A percentile compares a stretch with the other conserved stretches of the same genome.
Evolutionary conservation across 495 filamentous ascomycete species (phyloP).

Genomic region (Daldinia decipiens): DNA sequence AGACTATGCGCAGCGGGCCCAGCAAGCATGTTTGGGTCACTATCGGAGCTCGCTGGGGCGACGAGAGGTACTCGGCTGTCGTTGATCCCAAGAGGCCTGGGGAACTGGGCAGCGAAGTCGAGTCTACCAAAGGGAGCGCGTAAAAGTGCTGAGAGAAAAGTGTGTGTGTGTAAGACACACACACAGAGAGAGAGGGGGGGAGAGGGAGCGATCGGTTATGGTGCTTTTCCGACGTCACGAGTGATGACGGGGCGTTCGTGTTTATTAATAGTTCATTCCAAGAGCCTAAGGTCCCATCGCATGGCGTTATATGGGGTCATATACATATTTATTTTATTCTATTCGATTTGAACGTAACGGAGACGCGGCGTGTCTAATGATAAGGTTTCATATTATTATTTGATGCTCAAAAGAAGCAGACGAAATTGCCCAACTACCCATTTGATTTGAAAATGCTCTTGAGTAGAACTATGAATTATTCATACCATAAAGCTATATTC

Average conservation of each 20-base stretch:
- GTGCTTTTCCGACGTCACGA: constrained; percentile 20
- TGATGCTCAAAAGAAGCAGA: neutral
- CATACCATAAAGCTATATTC: neutral
- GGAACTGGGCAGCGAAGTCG: constrained; percentile 60
- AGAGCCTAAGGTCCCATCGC: constrained; percentile 32
- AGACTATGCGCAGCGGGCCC: constrained; percentile 66
- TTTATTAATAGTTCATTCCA: constrained; percentile 28
- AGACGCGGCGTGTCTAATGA: neutral
- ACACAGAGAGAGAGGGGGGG: no score
- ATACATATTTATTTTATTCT: constrained; percentile 13
- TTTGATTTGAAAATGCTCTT: neutral
- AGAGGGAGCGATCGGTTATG: neutral
- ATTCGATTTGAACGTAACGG: constrained; percentile 7
- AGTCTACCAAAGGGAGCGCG: constrained; percentile 40
- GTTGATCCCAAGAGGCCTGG: constrained; percentile 62
- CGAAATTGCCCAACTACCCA: neutral
- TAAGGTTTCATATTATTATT: neutral
- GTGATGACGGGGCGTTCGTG: constrained; percentile 37
- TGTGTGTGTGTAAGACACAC: no score
- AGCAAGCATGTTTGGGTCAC: constrained; percentile 85
- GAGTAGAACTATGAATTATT: neutral
- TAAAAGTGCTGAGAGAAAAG: neutral
- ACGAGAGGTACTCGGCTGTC: constrained; percentile 63
- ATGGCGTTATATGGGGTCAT: constrained; percentile 38
- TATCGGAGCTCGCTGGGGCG: constrained; percentile 79